Evolutionary conservation across 305 asterid genomes (phyloP), one percentile per base, ranked within the genome.

Genomic region (Fraxinus greggii): DNA sequence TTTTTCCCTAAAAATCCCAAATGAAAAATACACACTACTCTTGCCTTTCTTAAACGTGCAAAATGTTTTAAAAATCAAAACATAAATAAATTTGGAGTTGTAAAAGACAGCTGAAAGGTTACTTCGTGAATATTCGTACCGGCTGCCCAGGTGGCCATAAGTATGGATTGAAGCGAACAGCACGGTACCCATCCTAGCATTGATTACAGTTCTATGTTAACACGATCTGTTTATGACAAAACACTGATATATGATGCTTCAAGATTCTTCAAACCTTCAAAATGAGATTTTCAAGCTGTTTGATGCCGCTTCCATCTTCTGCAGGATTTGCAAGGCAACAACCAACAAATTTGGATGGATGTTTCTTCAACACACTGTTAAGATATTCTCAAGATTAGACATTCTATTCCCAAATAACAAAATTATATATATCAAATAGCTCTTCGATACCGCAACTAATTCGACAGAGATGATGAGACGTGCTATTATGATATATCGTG

Each of bases 271-370:
- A 63, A 79, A 93, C 98, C 95, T 92, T 88, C 76, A 91, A 86
- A 81, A 92, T 81, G 75, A 91, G 97, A 81, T 91, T 84, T 82
- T 92, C 94, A 78, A 95, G 92, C 88, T 90, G 94, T 80, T 88
- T 86, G 80, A 92, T 54, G 59, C 98, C 98, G 2, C 87, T 87
- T 70, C 94, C 94, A 83, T 93, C 93, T 87, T 92, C 94, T 72
- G 93, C 93, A 76, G 98, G 97, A 90, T 95, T 95, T 3, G 98
- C 98, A 69, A 95, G 98, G 91, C 98, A 93, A 82, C 98, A 95
- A 38, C 98, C 98, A 45, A 91, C 85, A 45, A 93, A 95, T 78
- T 90, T 93, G 23, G 95, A 90, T 33, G 98, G 98, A 78, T 90
- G 88, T 80, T 88, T 87, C 90, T 88, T 92, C 89, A 95, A 83